Percentiles rank a stretch among this genome's conserved stretches.
Evolutionary conservation across 495 filamentous ascomycete species (phyloP).

Genomic region (Podospora comata): DNA sequence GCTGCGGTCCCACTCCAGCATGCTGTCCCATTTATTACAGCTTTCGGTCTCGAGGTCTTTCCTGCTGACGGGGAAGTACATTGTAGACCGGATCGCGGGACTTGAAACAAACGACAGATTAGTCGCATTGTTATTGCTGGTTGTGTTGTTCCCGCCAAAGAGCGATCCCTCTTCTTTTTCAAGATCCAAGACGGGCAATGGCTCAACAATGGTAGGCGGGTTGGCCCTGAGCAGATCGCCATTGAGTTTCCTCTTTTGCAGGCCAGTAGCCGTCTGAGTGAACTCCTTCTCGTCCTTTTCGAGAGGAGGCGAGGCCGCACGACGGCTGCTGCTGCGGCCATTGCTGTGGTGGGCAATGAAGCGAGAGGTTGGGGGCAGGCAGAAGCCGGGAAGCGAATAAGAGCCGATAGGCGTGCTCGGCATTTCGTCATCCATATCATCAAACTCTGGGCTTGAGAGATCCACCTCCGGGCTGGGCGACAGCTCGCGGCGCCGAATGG

Average conservation of each 20-base stretch:
- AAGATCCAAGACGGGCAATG: conserved; percentile 36
- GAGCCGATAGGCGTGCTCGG: conserved; percentile 57
- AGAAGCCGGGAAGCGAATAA: conserved; percentile 50
- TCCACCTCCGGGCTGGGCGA: conserved; percentile 93
- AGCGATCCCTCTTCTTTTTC: conserved; percentile 48
- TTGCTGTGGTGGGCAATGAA: conserved; percentile 37
- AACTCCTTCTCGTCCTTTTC: conserved; percentile 97
- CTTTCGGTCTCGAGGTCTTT: conserved; percentile 50
- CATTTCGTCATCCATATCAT: conserved; percentile 64
- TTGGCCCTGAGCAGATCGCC: conserved; percentile 43
- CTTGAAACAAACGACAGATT: conserved; percentile 41
- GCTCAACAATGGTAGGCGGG: conserved; percentile 37
- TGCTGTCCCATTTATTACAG: conserved; percentile 51
- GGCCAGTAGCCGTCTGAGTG: conserved; percentile 82
- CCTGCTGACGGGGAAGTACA: conserved; percentile 46
- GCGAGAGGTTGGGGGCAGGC: conserved; percentile 28
- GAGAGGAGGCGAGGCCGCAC: conserved; percentile 76
- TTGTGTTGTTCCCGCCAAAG: conserved; percentile 45
- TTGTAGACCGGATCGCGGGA: conserved; percentile 43
- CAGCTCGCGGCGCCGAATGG: conserved; percentile 61
- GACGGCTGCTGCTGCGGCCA: conserved; percentile 53
- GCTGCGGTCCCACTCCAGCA: conserved; percentile 65
- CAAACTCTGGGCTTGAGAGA: conserved; percentile 81
- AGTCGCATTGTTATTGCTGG: conserved; percentile 22
- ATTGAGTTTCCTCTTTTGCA: conserved; percentile 70